Evolutionary conservation across 202 grass and related monocot species (phyloP).

Genomic region (Schoenoplectus triqueter): DNA sequence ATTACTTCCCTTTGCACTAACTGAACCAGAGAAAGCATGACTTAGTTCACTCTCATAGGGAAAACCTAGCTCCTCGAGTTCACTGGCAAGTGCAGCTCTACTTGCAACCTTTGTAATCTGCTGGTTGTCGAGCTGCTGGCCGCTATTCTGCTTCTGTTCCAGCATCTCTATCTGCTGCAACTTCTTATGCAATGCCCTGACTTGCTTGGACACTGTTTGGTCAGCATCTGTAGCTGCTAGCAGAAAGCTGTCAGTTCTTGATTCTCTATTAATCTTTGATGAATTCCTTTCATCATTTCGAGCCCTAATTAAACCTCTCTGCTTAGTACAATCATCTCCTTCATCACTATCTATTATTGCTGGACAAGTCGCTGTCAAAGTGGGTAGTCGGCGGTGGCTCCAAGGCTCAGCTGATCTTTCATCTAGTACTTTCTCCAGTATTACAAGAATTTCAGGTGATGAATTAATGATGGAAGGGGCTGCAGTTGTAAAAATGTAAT

Average conservation of each 20-base stretch:
- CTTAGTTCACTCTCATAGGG: conserved; percentile 51
- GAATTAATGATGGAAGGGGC: conserved; percentile 71
- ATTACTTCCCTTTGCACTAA: conserved; percentile 55
- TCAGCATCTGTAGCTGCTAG: conserved; percentile 61
- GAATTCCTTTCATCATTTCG: conserved; percentile 52
- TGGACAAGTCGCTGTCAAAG: conserved; percentile 83
- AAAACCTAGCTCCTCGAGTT: conserved; percentile 79
- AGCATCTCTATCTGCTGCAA: conserved; percentile 99
- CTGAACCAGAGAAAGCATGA: conserved; percentile 38
- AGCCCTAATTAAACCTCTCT: conserved; percentile 50
- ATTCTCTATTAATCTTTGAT: conserved; percentile 54
- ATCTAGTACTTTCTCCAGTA: conserved; percentile 78
- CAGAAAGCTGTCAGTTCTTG: conserved; percentile 66
- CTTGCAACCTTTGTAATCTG: conserved; percentile 83
- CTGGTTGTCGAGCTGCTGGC: conserved; percentile 80
- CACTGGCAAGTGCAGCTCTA: conserved; percentile 64
- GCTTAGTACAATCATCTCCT: conserved; percentile 54
- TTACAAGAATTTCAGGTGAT: conserved; percentile 77
- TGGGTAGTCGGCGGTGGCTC: conserved; percentile 85
- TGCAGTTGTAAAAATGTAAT: conserved; percentile 88
- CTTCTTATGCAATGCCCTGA: conserved; percentile 85
- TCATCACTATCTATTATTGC: conserved; percentile 75
- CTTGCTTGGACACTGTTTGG: conserved; percentile 76
- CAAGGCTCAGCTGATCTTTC: conserved; percentile 75
- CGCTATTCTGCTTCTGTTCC: conserved; percentile 67